Evolutionary conservation across 306 rosid species (phyloP), one percentile per base, ranked within the genome.

Genomic region (Gynostemma pentaphyllum): DNA sequence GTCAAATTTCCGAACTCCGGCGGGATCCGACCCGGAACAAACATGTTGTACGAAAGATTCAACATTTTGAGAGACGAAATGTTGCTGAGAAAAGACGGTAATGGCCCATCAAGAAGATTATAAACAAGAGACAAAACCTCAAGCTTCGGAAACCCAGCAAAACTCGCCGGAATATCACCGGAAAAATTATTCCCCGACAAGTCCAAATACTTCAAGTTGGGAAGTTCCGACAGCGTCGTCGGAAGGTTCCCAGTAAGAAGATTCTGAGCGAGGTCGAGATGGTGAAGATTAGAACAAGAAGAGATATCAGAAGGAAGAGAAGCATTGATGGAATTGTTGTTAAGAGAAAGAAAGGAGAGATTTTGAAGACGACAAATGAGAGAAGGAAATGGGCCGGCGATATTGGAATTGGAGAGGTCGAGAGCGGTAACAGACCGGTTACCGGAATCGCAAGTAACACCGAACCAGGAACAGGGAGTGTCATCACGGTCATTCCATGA

Each of bases 41-140:
- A 88, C 18, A 61, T 78, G 26, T 94, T 94, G 90, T 86, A 94
- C 59, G 94, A 95, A 0, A 94, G 75, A 54, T 86, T 83, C 21
- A 94, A 70, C 67, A 85, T 84, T 81, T 88, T 90, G 52, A 94
- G 66, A 24, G 89, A 84, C 49, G 71, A 39, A 26, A 94, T 89
- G 41, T 78, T 71, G 7, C 96, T 95, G 2, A 92, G 72, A 53
- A 74, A 80, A 45, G 60, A 62, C 1, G 97, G 95, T 64, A 88
- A 70, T 51, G 45, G 75, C 28, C 99, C 97, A 0, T 81, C 83
- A 63, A 88, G 80, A 72, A 84, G 85, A 59, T 94, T 94, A 5
- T 86, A 96, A 7, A 96, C 87, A 56, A 94, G 90, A 66, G 95
- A 96, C 57, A 94, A 76, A 76, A 88, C 87, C 54, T 71, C 85